Base-by-base conservation (phyloP, 495 filamentous ascomycete genomes). In the Extremus antarcticus region DNA sequence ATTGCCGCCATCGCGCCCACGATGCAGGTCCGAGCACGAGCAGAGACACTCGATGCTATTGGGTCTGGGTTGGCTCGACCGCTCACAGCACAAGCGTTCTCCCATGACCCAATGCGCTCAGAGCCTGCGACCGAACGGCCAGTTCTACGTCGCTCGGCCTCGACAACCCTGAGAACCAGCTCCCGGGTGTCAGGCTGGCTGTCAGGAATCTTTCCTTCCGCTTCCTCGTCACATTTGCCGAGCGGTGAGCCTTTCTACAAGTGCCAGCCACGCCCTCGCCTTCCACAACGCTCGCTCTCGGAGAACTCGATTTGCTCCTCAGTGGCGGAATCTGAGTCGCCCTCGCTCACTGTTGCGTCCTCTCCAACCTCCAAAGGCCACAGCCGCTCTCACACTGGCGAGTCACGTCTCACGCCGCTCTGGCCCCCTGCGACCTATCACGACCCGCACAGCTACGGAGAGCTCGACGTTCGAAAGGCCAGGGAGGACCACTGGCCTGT, bases 341-440 rank as follows among this genome's bases (percentile, higher is more conserved):
- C 57, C 13, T 54, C 57, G 2, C 57, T 59, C 20, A 60, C 57
- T 15, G 40, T 20, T 17, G 57, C 57, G 0, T 60, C 57, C 2
- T 60, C 57, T 2, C 57, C 50, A 3, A 40, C 57, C 13, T 25
- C 57, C 13, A 56, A 48, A 19, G 40, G 24, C 2, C 57, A 60
- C 53, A 60, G 53, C 43, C 57, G 57, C 8, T 60, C 57, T 9
- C 43, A 52, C 3, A 60, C 57, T 9, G 57, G 52, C n/a, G 57
- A 60, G 35, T 60, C 57, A 16, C 39, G 57, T 16, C 1, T 50
- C 2, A 59, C 57, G 17, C 29, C 46, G 10, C 38, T 51, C 3
- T 59, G 46, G 40, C 57, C 57, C 7, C 43, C 23, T 4, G 35
- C 52, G 29, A 53, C 50, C 4, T 13, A n/a, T n/a, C n/a, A n/a